phyloP scores from a whole-genome alignment of 2,329 filamentous ascomycete species.

The Colletotrichum aenigma region DNA sequence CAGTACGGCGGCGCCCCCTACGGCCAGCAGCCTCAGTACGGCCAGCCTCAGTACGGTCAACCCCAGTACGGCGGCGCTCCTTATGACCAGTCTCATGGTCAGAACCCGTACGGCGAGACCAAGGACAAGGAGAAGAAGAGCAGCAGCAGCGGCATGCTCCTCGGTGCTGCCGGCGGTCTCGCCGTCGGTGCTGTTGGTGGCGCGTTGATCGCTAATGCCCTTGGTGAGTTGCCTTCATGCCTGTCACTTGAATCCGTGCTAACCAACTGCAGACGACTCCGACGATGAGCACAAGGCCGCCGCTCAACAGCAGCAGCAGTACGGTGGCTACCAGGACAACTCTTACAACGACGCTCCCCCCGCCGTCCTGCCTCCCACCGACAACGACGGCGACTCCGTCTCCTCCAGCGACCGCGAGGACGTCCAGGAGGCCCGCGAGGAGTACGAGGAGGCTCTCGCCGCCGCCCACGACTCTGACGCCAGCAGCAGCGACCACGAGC shows the following conservation, averaged over 20 bases:
- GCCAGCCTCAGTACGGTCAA: not conserved
- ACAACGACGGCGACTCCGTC: slow-evolving; percentile 45
- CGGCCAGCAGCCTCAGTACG: slow-evolving; percentile 7
- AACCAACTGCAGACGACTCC: slow-evolving; percentile 11
- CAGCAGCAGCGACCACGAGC: slow-evolving; percentile 57
- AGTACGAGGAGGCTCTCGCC: slow-evolving; percentile 47
- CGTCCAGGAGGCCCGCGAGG: slow-evolving; percentile 44
- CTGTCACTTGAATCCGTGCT: not conserved
- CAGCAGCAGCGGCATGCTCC: slow-evolving; percentile 58
- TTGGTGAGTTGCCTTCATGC: slow-evolving; percentile 44
- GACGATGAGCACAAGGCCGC: slow-evolving; percentile 19
- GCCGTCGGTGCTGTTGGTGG: slow-evolving; percentile 62
- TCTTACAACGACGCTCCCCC: slow-evolving; percentile 30
- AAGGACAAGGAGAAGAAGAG: slow-evolving; percentile 42
- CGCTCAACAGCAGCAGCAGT: slow-evolving; percentile 10
- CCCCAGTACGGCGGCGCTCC: slow-evolving; percentile 12
- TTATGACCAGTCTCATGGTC: not conserved
- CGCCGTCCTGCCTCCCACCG: slow-evolving; percentile 39
- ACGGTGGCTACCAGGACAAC: slow-evolving; percentile 20
- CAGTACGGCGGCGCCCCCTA: slow-evolving; percentile 10
- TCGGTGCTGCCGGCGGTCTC: slow-evolving; percentile 64
- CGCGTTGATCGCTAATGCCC: slow-evolving; percentile 60
- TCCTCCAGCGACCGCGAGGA: slow-evolving; percentile 46
- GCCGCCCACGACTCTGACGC: slow-evolving; percentile 44
- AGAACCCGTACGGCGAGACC: slow-evolving; percentile 24